Base-by-base conservation (phyloP, 306 rosid genomes). In the Albizia julibrissin region DNA sequence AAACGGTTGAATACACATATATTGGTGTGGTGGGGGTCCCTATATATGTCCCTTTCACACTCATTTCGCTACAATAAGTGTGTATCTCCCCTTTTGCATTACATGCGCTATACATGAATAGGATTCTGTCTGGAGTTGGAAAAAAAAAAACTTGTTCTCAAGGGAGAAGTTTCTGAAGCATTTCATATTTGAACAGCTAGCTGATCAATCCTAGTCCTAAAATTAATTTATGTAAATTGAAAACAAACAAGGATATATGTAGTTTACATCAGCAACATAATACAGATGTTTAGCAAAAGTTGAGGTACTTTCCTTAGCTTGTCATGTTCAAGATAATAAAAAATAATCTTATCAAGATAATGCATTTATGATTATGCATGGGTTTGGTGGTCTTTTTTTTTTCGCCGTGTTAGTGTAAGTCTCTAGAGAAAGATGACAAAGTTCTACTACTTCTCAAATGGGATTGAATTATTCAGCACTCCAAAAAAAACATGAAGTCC, bases 41-140 rank as follows among this genome's bases (percentile, higher is more conserved):
- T 72, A 9, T 37, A 37, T 5, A 37, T 87, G 85, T 87, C 76
- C 50, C 86, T 85, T 27, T 72, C 43, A 43, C 10, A n/a, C 10
- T 33, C 11, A 43, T 29, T 47, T 19, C 46, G 29, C 42, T 76
- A 80, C 71, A 85, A 39, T 74, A 71, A 85, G 61, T 19, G 15
- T 50, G 5, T 14, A 1, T 44, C 4, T 77, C 67, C 37, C 49
- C 29, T 12, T 61, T 27, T 18, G 26, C 64, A 39, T 34, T 50
- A 14, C 72, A 79, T 44, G 18, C 33, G 15, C 56, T 54, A 24
- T 47, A 2, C 52, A 67, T 44, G 29, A 12, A 22, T 16, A 9
- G 10, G 70, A 10, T 64, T 31, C 10, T 69, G 40, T 68, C 44
- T 29, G 69, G 27, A 73, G 14, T 64, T 64, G n/a, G n/a, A n/a